These are phyloP conservation scores for Triticum aestivum DNA, from an alignment of 176 grass and related monocot species.

Conservation along the genomic window DNA sequence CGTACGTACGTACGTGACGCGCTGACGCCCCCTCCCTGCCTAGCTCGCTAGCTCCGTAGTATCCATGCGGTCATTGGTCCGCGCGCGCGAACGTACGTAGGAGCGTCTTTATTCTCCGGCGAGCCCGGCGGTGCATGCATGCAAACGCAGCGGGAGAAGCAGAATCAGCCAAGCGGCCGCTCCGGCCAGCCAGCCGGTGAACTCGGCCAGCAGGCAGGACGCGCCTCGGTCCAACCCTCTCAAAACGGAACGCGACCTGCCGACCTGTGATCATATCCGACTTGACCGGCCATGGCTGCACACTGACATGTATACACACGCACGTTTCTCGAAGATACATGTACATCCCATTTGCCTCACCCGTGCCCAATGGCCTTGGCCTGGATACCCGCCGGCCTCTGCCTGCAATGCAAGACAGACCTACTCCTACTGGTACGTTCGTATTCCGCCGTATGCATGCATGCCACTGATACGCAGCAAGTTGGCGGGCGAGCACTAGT, in stretches of 20 bases:
- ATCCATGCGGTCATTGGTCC: background rate
- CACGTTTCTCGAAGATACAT: background rate
- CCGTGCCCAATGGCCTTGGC: background rate
- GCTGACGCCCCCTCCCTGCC: background rate
- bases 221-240: background rate
- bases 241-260: background rate
- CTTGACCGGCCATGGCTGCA: background rate
- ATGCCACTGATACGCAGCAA: background rate
- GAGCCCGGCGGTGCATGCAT: constrained; percentile 37
- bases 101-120: constrained; percentile 1
- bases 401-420: background rate
- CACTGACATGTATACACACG: background rate
- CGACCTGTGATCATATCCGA: background rate
- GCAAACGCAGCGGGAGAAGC: constrained; percentile 9
- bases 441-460: background rate
- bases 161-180: background rate
- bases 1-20: background rate
- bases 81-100: background rate
- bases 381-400: background rate
- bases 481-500: background rate
- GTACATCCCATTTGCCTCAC: constrained; percentile 7
- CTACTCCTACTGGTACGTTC: background rate
- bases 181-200: background rate
- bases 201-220: background rate
- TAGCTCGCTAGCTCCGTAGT: background rate